Percentiles rank a stretch among this genome's conserved stretches.
These are phyloP conservation scores for Lasiodiplodia hormozganensis DNA, from an alignment of 2,329 filamentous ascomycete genomes.

Conservation along the genomic window DNA sequence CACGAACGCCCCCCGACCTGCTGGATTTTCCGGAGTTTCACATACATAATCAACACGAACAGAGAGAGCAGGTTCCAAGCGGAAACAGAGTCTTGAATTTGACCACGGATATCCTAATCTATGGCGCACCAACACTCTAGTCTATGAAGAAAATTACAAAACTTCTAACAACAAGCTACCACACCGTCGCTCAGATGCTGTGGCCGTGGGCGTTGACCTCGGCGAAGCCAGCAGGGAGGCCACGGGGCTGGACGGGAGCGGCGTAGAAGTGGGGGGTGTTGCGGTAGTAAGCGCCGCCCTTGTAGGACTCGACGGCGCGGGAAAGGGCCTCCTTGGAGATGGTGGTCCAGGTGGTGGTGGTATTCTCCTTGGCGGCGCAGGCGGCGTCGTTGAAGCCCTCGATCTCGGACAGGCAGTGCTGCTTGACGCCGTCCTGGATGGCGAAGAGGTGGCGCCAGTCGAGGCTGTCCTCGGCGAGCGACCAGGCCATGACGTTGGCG, in stretches of 20 bases:
- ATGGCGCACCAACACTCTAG: not conserved
- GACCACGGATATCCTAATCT: not conserved
- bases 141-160: not conserved
- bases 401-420: constrained; percentile 10
- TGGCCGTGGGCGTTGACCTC: constrained; percentile 14
- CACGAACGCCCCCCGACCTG: not conserved
- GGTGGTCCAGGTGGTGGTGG: not conserved
- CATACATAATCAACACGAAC: not conserved
- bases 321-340: too few relatives aligned
- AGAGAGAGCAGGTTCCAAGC: not conserved
- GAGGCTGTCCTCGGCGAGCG: constrained; percentile 69
- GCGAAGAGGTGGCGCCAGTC: constrained; percentile 36
- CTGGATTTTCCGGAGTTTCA: constrained; percentile 9
- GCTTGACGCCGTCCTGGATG: constrained; percentile 19
- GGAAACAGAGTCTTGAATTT: not conserved
- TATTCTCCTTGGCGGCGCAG: too few relatives aligned
- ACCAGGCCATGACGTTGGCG: constrained; percentile 79
- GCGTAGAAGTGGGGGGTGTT: constrained; percentile 11
- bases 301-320: not conserved
- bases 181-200: not conserved
- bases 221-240: not conserved
- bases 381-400: constrained; percentile 3
- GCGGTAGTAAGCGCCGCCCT: not conserved
- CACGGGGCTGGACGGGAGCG: constrained; percentile 5
- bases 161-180: not conserved